These are phyloP conservation scores for Rhizopus microsporus DNA, from an alignment of 371 early-diverging fungal species.

Conservation along the genomic window DNA sequence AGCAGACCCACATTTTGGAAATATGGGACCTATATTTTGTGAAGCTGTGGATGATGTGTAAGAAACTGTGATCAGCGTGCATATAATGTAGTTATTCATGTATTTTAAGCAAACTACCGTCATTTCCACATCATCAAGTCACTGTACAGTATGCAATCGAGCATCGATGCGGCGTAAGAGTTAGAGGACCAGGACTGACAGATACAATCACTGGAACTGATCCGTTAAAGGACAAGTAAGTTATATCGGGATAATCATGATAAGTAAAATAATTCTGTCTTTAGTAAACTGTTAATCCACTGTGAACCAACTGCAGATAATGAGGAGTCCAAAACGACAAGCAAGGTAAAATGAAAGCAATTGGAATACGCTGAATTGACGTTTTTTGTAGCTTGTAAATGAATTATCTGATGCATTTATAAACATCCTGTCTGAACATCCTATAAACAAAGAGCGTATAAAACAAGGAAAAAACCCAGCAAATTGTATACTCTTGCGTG, in stretches of 20 bases:
- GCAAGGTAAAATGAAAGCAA: constrained; percentile 30
- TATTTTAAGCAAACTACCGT: constrained; percentile 38
- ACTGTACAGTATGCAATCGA: constrained; percentile 49
- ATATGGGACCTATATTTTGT: constrained; percentile 46
- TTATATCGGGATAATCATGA: neutral
- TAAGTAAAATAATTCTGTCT: neutral
- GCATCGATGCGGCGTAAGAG: constrained; percentile 50
- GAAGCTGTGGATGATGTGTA: constrained; percentile 47
- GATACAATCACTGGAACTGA: constrained; percentile 58
- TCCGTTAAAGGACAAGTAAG: constrained; percentile 54
- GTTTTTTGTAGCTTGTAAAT: constrained; percentile 37
- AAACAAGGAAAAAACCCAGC: constrained; percentile 41
- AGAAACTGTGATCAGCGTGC: neutral
- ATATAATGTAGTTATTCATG: too few species aligned
- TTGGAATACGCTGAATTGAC: neutral
- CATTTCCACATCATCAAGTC: constrained; percentile 43
- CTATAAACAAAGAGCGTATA: constrained; percentile 40
- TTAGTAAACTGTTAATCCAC: constrained; percentile 36
- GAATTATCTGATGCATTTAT: constrained; percentile 43
- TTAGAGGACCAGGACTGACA: constrained; percentile 49
- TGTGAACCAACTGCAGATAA: constrained; percentile 42
- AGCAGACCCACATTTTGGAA: constrained; percentile 58
- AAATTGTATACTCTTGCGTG: constrained; percentile 53
- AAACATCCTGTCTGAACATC: constrained; percentile 33
- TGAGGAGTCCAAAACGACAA: constrained; percentile 42